Percentiles rank a stretch among this genome's conserved stretches.
phyloP scores from a whole-genome alignment of 2,329 filamentous ascomycete genomes.

The Periconia digitata region DNA sequence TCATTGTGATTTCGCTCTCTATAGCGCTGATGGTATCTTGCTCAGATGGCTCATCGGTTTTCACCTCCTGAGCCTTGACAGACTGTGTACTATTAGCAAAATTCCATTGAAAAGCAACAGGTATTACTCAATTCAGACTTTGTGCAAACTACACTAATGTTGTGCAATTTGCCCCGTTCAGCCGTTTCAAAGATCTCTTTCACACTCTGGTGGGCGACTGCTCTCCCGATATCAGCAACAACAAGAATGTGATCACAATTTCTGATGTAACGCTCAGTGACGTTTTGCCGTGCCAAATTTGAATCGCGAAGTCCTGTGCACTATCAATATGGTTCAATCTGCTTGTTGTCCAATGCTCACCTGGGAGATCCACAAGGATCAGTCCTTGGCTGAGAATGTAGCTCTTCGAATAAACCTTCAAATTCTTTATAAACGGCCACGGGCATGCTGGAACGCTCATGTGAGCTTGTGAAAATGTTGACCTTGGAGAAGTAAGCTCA shows the following conservation, averaged over 20 bases:
- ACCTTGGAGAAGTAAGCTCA: slow-evolving; percentile 47
- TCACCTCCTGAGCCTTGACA: slow-evolving; percentile 13
- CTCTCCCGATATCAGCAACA: slow-evolving; percentile 47
- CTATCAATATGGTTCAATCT: background rate
- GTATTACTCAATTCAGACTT: slow-evolving; percentile 32
- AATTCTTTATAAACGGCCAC: slow-evolving; percentile 52
- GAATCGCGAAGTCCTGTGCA: slow-evolving; percentile 49
- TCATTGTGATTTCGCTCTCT: too few species aligned
- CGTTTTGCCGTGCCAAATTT: slow-evolving; percentile 47
- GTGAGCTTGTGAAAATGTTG: slow-evolving; percentile 27
- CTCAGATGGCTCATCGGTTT: too few species aligned
- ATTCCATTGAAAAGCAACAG: background rate
- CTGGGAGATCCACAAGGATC: slow-evolving; percentile 53
- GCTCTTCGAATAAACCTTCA: slow-evolving; percentile 49
- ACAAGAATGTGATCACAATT: slow-evolving; percentile 53
- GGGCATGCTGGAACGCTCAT: slow-evolving; percentile 11
- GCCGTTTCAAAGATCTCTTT: slow-evolving; percentile 47
- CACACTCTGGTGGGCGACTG: slow-evolving; percentile 47
- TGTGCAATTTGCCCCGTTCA: slow-evolving; percentile 39
- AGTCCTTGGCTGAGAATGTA: slow-evolving; percentile 53
- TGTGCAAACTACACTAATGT: slow-evolving; percentile 26
- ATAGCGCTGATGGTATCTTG: too few species aligned
- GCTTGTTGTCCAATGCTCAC: slow-evolving; percentile 26
- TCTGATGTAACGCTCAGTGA: slow-evolving; percentile 51
- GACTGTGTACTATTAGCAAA: background rate